phyloP scores from a whole-genome alignment of 768 basidiomycete species.

The Cubamyces lactineus region DNA sequence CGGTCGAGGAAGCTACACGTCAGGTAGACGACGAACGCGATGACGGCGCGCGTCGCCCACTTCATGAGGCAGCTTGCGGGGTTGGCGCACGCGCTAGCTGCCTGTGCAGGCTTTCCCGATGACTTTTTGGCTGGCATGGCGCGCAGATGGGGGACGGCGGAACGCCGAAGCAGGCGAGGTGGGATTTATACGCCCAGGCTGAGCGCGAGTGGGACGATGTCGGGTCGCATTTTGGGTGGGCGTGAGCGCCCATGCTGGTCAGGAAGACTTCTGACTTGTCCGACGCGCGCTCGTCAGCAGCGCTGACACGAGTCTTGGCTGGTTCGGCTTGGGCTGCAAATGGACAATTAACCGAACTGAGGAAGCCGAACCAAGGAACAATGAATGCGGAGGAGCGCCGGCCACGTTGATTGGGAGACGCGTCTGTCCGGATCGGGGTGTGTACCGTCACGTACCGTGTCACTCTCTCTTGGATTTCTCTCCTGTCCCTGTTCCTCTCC shows the following conservation, averaged over 20 bases:
- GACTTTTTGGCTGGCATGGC: slow-evolving; percentile 20
- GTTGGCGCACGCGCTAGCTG: background rate
- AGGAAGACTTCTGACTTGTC: too few relatives aligned
- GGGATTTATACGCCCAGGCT: background rate
- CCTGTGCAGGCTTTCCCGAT: slow-evolving; percentile 1
- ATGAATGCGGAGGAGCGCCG: slow-evolving; percentile 3
- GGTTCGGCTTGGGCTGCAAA: background rate
- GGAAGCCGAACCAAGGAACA: slow-evolving; percentile 9
- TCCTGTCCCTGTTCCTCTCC: slow-evolving; percentile 1
- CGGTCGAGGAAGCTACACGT: slow-evolving; percentile 57
- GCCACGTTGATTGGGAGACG: slow-evolving; percentile 24
- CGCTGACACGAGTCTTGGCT: background rate
- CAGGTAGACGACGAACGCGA: slow-evolving; percentile 36
- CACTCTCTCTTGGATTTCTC: background rate
- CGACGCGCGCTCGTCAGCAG: slow-evolving; percentile 16
- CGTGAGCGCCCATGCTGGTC: too few relatives aligned
- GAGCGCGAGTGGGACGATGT: slow-evolving; percentile 14
- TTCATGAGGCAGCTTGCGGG: slow-evolving; percentile 28
- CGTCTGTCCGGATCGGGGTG: slow-evolving; percentile 17
- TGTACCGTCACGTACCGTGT: slow-evolving; percentile 20
- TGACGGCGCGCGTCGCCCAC: slow-evolving; percentile 37
- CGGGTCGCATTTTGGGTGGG: background rate
- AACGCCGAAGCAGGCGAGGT: background rate
- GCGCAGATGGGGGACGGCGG: background rate
- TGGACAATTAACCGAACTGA: slow-evolving; percentile 9